phyloP scores from a whole-genome alignment of 2,329 filamentous ascomycete species.

The Hypoxylon rubiginosum region DNA sequence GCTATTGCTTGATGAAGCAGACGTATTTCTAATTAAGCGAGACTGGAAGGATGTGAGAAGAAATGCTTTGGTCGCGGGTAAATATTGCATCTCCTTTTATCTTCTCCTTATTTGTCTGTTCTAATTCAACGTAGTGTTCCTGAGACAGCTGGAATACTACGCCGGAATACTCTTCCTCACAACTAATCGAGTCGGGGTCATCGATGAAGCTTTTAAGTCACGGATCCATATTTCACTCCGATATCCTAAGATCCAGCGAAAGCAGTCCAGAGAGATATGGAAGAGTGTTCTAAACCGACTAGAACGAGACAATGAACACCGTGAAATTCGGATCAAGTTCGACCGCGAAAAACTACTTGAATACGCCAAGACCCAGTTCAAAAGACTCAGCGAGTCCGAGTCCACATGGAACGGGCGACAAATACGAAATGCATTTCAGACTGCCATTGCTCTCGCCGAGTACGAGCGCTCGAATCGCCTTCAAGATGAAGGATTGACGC shows the following conservation, averaged over 20 bases:
- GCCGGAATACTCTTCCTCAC: constrained; percentile 57
- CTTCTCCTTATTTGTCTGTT: background rate
- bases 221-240: constrained; percentile 55
- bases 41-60: constrained; percentile 9
- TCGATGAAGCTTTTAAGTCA: constrained; percentile 59
- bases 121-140: constrained; percentile 3
- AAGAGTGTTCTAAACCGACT: constrained; percentile 36
- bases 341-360: constrained; percentile 29
- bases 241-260: constrained; percentile 44
- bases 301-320: constrained; percentile 26
- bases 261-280: constrained; percentile 36
- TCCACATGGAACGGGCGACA: constrained; percentile 43
- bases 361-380: constrained; percentile 38
- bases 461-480: constrained; percentile 11
- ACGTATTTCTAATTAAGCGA: background rate
- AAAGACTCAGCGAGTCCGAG: constrained; percentile 11
- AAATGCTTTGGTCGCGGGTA: constrained; percentile 23
- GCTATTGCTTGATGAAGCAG: constrained; percentile 20
- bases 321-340: constrained; percentile 34
- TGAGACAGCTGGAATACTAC: constrained; percentile 53
- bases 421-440: constrained; percentile 44
- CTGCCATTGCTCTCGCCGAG: constrained; percentile 40
- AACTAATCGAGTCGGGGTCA: constrained; percentile 57
- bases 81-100: background rate
- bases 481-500: constrained; percentile 14